Conservation (phyloP, 495 filamentous ascomycete species). For the Entonaema liquescens region DNA sequence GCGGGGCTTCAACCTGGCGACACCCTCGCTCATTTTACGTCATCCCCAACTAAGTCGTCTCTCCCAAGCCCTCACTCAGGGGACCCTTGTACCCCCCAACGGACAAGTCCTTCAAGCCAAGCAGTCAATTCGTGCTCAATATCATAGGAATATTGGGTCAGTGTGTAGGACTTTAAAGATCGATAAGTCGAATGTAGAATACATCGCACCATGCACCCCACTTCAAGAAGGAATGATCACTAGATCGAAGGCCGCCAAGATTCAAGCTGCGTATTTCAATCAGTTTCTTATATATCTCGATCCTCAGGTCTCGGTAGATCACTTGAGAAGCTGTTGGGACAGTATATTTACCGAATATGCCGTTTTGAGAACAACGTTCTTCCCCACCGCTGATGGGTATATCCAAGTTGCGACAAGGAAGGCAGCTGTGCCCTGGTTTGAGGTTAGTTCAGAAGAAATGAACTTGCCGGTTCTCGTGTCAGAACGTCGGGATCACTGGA, state of each 20-base stretch:
- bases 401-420: conserved; percentile 70
- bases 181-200: conserved; percentile 61
- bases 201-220: conserved; percentile 77
- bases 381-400: conserved; percentile 72
- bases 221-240: conserved; percentile 84
- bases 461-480: conserved; percentile 46
- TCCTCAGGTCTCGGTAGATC: conserved; percentile 48
- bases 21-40: conserved; percentile 71
- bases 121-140: conserved; percentile 66
- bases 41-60: conserved; percentile 63
- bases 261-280: conserved; percentile 71
- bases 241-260: conserved; percentile 63
- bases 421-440: conserved; percentile 58
- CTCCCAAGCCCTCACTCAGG: conserved; percentile 51
- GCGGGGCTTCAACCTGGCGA: conserved; percentile 63
- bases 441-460: conserved; percentile 36
- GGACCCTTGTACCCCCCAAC: conserved; percentile 24
- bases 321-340: conserved; percentile 62
- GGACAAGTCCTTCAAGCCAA: conserved; percentile 54
- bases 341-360: conserved; percentile 57
- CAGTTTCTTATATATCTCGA: conserved; percentile 67
- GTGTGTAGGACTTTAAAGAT: conserved; percentile 26
- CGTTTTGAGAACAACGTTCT: conserved; percentile 72
- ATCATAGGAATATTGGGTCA: conserved; percentile 60
- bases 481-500: conserved; percentile 55